These are phyloP conservation scores for Zygosaccharomyces sapae DNA, from an alignment of 1,139 yeast genomes.

Conservation along the genomic window DNA sequence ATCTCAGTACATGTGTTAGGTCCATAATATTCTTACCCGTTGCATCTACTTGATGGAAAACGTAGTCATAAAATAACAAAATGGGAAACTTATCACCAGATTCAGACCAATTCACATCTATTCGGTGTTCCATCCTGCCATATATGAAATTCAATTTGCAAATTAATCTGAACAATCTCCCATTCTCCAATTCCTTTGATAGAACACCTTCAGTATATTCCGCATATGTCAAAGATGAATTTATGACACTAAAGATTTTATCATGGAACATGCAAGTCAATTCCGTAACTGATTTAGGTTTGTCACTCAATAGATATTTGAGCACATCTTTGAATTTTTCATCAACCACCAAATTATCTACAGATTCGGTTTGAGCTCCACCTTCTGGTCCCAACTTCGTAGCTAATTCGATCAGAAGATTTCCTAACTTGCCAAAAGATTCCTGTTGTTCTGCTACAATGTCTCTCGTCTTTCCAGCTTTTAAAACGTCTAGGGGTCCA, in stretches of 20 bases:
- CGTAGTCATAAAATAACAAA: conserved; percentile 73
- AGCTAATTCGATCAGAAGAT: conserved; percentile 53
- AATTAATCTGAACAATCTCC: conserved; percentile 74
- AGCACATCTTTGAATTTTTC: conserved; percentile 38
- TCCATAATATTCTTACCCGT: conserved; percentile 75
- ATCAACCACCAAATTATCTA: conserved; percentile 33
- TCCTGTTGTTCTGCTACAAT: conserved; percentile 42
- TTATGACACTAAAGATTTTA: conserved; percentile 43
- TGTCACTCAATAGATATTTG: conserved; percentile 35
- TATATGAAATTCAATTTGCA: conserved; percentile 75
- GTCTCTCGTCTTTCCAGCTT: conserved; percentile 32
- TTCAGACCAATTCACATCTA: conserved; percentile 62
- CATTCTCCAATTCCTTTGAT: conserved; percentile 78
- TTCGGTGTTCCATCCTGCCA: conserved; percentile 65
- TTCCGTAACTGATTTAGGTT: conserved; percentile 32
- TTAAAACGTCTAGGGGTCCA: conserved; percentile 68
- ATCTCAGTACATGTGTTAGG: conserved; percentile 71
- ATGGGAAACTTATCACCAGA: conserved; percentile 74
- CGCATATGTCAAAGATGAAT: conserved; percentile 52
- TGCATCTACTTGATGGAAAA: conserved; percentile 81
- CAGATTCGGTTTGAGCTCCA: conserved; percentile 18
- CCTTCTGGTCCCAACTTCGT: conserved; percentile 40
- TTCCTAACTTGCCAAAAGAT: conserved; percentile 58
- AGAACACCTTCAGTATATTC: conserved; percentile 69
- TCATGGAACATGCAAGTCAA: conserved; percentile 26